Base-by-base conservation (phyloP, 1,284 basidiomycete species). In the Blastosporella zonata region DNA sequence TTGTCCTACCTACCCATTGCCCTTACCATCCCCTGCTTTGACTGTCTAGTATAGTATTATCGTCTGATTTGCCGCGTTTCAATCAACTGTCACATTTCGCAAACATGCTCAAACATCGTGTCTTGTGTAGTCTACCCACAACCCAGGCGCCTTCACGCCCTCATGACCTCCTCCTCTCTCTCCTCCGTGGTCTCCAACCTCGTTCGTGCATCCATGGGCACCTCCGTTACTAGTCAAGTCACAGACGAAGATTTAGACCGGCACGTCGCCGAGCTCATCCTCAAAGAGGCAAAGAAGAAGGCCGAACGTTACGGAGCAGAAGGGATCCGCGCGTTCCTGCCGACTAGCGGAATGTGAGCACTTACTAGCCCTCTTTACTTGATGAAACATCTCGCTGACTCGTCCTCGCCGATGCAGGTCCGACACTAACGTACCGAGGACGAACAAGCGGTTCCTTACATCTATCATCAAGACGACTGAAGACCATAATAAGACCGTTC, bases 391-490 rank as follows among this genome's bases (percentile, higher is more conserved):
- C 22, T 31, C 3, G 20, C 13, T 21, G 17, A 37, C 39, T 5
- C 13, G 29, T 31, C 13, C 13, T 31, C 29, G 29, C 29, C 29
- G 2, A 37, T 37, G 7, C 5, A 73, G 70, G 20, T 53, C 63
- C 5, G 82, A 84, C 54, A 77, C 72, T 48, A 88, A 84, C 60
- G 84, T 79, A 0, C 90, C 90, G 0, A 83, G 79, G 58, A 68
- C 93, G n/a, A 96, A 96, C 71, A 97, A 95, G 63, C 87, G 91
- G 1, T 97, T 97, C 67, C 72, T 97, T 17, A 81, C 84, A 0
- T 85, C 87, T 20, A 91, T 97, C 52, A 93, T 97, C 47, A 82
- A 84, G 52, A 92, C 80, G 55, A 95, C 94, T 2, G 93, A 94
- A 62, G 92, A 93, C 49, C 94, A 97, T 64, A 97, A 97, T 66